These are phyloP conservation scores for Prunus mume DNA, from an alignment of 306 rosid species.

Conservation along the genomic window DNA sequence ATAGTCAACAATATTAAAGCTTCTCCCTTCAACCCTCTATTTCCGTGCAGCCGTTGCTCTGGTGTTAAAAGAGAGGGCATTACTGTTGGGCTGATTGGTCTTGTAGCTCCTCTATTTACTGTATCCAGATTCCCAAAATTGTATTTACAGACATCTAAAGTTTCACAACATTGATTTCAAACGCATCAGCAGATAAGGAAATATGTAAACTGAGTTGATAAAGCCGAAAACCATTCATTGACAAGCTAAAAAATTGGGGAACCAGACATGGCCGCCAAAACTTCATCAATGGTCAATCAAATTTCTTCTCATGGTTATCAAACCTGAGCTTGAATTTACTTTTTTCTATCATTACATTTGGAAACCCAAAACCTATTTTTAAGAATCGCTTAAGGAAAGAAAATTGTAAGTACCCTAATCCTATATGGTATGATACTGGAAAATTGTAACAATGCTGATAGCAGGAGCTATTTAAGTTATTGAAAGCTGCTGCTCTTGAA, in stretches of 20 bases:
- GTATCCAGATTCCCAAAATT: neutral
- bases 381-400: neutral
- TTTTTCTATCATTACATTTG: no score
- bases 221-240: neutral
- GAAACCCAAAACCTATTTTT: neutral
- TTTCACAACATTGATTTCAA: no score
- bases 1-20: neutral
- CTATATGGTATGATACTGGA: neutral
- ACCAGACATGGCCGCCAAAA: neutral
- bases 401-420: neutral
- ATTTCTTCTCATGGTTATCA: neutral
- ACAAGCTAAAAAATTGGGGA: neutral
- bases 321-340: neutral
- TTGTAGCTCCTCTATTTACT: neutral
- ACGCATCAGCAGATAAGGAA: neutral
- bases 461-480: slow-evolving; percentile 30
- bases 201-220: neutral
- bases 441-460: slow-evolving; percentile 4
- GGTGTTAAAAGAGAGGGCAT: no score
- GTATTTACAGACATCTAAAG: neutral
- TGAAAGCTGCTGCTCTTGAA: slow-evolving; percentile 56
- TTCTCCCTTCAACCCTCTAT: neutral
- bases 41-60: neutral
- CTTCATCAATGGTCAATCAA: neutral
- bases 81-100: neutral